These are phyloP conservation scores for Hypholoma fasciculare DNA, from an alignment of 768 basidiomycete genomes.

Conservation along the genomic window DNA sequence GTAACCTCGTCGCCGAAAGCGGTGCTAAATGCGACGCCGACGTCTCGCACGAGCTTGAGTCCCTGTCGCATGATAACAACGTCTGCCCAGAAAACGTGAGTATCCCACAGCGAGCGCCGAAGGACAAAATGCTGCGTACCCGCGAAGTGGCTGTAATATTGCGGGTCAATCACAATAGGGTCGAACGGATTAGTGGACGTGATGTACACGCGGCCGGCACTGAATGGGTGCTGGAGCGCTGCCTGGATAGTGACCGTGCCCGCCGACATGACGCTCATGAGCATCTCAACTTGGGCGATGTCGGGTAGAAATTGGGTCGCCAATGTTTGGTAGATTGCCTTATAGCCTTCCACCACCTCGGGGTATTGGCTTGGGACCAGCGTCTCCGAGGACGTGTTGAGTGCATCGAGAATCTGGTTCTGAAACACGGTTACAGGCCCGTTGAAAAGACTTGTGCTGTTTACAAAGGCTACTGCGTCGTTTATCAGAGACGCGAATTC, in stretches of 20 bases:
- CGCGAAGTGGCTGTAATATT: conserved; percentile 59
- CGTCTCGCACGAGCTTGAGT: conserved; percentile 55
- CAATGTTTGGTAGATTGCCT: conserved; percentile 48
- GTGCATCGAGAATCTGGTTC: conserved; percentile 23
- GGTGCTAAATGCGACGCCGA: conserved; percentile 50
- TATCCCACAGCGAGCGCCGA: not conserved
- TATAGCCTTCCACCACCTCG: conserved; percentile 53
- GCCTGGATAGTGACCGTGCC: conserved; percentile 53
- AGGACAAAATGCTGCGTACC: conserved; percentile 25
- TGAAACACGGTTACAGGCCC: conserved; percentile 14
- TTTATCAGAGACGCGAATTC: conserved; percentile 57
- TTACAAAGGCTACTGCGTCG: conserved; percentile 62
- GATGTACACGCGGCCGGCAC: conserved; percentile 42
- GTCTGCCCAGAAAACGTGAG: conserved; percentile 31
- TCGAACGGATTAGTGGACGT: conserved; percentile 63
- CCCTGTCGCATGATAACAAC: conserved; percentile 53
- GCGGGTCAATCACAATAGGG: conserved; percentile 61
- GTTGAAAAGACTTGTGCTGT: conserved; percentile 47
- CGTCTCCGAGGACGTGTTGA: conserved; percentile 24
- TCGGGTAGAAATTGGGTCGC: conserved; percentile 36
- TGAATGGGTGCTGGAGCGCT: conserved; percentile 65
- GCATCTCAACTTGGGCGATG: conserved; percentile 57
- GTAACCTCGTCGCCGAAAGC: conserved; percentile 31
- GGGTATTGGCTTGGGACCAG: conserved; percentile 43
- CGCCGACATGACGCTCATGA: conserved; percentile 37